Conservation (phyloP, 176 grass and related monocot genomes). For the Tuctoria greenei region DNA sequence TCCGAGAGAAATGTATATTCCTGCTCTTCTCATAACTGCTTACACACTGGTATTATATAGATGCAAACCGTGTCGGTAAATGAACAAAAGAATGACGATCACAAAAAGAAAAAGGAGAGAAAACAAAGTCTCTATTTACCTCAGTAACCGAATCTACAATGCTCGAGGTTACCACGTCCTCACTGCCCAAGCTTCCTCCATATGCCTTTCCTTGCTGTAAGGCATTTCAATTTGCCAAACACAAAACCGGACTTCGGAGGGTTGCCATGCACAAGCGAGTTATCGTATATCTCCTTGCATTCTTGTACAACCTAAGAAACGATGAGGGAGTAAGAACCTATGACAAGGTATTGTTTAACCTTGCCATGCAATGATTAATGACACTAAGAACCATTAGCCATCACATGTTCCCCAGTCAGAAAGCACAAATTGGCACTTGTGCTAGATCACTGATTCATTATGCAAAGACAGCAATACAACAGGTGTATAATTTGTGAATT, state of each 20-base stretch:
- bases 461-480: neutral
- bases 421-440: neutral
- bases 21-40: slow-evolving; percentile 18
- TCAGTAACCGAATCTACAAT: neutral
- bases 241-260: slow-evolving; percentile 80
- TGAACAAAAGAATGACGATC: slow-evolving; percentile 57
- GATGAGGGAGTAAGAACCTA: slow-evolving; percentile 19
- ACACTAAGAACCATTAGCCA: neutral
- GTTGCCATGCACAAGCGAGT: slow-evolving; percentile 73
- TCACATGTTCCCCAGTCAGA: neutral
- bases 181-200: slow-evolving; percentile 87
- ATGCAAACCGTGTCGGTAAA: slow-evolving; percentile 11
- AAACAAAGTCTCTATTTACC: slow-evolving; percentile 29
- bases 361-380: neutral
- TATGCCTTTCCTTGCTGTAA: slow-evolving; percentile 73
- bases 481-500: slow-evolving; percentile 8
- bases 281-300: slow-evolving; percentile 95
- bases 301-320: slow-evolving; percentile 93
- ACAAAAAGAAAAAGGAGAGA: neutral
- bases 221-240: slow-evolving; percentile 88
- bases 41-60: slow-evolving; percentile 13
- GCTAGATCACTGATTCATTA: slow-evolving; percentile 4
- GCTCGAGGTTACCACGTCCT: slow-evolving; percentile 8
- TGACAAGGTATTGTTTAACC: neutral
- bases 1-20: slow-evolving; percentile 35